Conservation (phyloP, 306 rosid genomes). For the Trichosanthes truncata region DNA sequence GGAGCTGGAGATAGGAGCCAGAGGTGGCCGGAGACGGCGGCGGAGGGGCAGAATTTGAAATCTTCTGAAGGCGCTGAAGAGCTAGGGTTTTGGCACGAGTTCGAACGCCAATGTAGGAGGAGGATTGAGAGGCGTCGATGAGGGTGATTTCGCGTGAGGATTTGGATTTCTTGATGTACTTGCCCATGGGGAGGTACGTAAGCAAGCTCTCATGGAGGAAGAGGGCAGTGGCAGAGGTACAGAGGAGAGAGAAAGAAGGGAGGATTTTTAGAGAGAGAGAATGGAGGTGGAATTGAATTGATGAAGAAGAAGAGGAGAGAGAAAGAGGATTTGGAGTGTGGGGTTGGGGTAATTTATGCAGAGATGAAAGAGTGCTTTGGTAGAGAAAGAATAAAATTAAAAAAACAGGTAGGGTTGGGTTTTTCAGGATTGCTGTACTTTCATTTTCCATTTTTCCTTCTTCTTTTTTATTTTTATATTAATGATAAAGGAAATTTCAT, state of each 20-base stretch:
- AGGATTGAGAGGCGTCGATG: conserved; percentile 43
- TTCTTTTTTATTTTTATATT: not conserved
- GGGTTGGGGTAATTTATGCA: conserved; percentile 14
- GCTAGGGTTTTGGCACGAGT: conserved; percentile 98
- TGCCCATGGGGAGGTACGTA: conserved; percentile 44
- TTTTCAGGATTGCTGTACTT: conserved; percentile 9
- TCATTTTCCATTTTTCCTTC: not conserved
- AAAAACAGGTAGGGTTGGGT: conserved; percentile 13
- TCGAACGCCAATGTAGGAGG: conserved; percentile 58
- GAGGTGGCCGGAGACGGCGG: conserved; percentile 21
- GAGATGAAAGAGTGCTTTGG: not conserved
- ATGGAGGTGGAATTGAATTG: not conserved
- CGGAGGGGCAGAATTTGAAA: conserved; percentile 13
- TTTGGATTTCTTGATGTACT: conserved; percentile 81
- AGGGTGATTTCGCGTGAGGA: conserved; percentile 44
- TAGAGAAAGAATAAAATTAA: not conserved
- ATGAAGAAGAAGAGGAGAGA: not conserved
- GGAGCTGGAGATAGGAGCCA: conserved; percentile 73
- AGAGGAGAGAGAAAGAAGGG: conserved; percentile 11
- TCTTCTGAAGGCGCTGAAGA: conserved; percentile 36
- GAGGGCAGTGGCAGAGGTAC: not conserved
- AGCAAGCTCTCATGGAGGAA: conserved; percentile 24
- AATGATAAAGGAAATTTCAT: no score
- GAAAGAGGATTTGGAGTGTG: not conserved
- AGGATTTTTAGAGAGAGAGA: not conserved